Evolutionary conservation across 306 rosid species (phyloP).

Genomic region (Cucumis cinereus): DNA sequence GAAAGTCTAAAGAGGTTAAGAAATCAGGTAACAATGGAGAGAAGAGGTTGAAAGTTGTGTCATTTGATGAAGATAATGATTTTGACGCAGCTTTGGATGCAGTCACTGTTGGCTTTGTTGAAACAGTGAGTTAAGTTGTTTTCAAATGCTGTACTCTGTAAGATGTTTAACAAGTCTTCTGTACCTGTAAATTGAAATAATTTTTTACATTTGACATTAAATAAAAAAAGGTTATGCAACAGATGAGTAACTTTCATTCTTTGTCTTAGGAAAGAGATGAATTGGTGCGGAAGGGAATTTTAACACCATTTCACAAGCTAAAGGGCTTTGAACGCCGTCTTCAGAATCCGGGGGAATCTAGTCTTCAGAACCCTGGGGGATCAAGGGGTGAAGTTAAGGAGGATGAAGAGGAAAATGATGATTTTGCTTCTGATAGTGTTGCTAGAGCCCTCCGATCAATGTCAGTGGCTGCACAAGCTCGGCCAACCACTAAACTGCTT

Average conservation of each 20-base stretch:
- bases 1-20: constrained; percentile 42
- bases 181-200: neutral
- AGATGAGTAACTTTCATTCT: constrained; percentile 20
- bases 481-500: constrained; percentile 79
- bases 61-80: constrained; percentile 67
- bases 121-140: constrained; percentile 59
- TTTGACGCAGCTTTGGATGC: constrained; percentile 89
- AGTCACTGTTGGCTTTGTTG: constrained; percentile 83
- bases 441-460: constrained; percentile 57
- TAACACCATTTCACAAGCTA: constrained; percentile 88
- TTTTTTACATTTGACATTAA: neutral
- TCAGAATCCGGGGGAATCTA: constrained; percentile 48
- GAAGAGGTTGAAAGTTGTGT: constrained; percentile 51
- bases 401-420: constrained; percentile 23
- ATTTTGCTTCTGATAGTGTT: constrained; percentile 48
- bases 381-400: constrained; percentile 27
- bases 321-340: constrained; percentile 82
- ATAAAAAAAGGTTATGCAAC: neutral
- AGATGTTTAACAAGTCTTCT: constrained; percentile 1
- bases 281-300: constrained; percentile 70
- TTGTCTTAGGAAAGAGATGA: constrained; percentile 84
- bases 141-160: neutral
- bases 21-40: constrained; percentile 18
- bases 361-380: constrained; percentile 45
- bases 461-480: constrained; percentile 74